Evolutionary conservation across 768 basidiomycete genomes (phyloP), one percentile per base, ranked within the genome.

Genomic region (Tubosaeta sp.): DNA sequence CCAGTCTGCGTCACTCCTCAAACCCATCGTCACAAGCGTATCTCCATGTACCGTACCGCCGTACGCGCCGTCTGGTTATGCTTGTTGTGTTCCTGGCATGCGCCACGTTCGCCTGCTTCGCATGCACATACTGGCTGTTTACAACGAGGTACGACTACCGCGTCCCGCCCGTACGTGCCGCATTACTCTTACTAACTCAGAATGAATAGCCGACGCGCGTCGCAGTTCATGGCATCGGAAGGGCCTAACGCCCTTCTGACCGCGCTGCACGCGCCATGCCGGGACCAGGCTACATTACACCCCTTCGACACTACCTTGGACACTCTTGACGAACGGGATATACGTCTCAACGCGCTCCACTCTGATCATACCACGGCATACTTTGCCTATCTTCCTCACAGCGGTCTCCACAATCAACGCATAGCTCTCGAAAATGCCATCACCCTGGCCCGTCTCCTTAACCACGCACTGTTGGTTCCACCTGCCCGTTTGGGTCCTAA

Each of bases 361-460:
- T 44, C 42, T 2, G 64, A 69, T 49, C 55, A 57, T 3, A 49
- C 65, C 12, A 73, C 74, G 53, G 71, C 63, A 46, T 92, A 78
- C 64, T 67, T 93, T 18, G 75, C 87, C 18, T 92, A 89, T 65
- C 73, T 92, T 18, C 89, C 90, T 12, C 89, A 92, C 64, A 88
- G 86, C 55, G 87, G 88, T 3, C 86, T 88, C 57, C 87, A 92
- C 68, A 92, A 90, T 66, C 88, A 92, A 69, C 83, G 89, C 30
- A 90, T 93, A 56, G 84, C 87, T 14, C 77, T 93, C 53, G 87
- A 92, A 69, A 93, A 93, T 59, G 90, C 87, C 3, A 76, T 91
- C 18, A 73, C 84, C n/a, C 77, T 92, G 45, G 76, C 89, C 2
- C 73, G 69, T 52, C 63, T 86, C 27, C 77, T 90, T 52, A 83